Conservation (phyloP, 2,329 filamentous ascomycete species). For the Sporothrix protearum region DNA sequence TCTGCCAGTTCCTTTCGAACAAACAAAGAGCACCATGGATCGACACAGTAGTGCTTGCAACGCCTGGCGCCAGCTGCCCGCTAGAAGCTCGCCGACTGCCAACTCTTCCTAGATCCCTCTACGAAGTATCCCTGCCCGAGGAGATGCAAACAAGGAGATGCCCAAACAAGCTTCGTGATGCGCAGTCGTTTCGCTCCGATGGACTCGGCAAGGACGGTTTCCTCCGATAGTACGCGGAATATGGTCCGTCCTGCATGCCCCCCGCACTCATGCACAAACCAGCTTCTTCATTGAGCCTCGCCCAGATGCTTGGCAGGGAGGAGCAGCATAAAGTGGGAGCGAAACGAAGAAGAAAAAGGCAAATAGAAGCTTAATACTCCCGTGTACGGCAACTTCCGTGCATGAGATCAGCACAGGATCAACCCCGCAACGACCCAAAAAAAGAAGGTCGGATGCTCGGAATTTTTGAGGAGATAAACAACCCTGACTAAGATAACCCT, state of each 20-base stretch:
- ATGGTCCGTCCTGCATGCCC: neutral
- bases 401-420: too few species aligned
- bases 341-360: neutral
- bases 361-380: neutral
- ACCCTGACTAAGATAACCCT: too few species aligned
- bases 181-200: neutral
- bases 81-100: neutral
- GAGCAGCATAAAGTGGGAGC: neutral
- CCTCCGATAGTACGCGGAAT: neutral
- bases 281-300: neutral
- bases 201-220: too few species aligned
- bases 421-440: constrained; percentile 3
- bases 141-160: neutral
- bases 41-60: neutral
- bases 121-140: neutral
- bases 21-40: neutral
- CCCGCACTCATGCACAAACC: neutral
- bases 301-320: neutral
- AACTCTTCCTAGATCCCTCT: neutral
- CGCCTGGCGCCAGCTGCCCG: neutral
- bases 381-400: neutral
- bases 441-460: constrained; percentile 2
- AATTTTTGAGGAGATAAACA: neutral
- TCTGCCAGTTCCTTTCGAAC: neutral
- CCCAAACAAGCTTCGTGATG: neutral